Evolutionary conservation across 768 basidiomycete species (phyloP).

Genomic region (Russula lepida): DNA sequence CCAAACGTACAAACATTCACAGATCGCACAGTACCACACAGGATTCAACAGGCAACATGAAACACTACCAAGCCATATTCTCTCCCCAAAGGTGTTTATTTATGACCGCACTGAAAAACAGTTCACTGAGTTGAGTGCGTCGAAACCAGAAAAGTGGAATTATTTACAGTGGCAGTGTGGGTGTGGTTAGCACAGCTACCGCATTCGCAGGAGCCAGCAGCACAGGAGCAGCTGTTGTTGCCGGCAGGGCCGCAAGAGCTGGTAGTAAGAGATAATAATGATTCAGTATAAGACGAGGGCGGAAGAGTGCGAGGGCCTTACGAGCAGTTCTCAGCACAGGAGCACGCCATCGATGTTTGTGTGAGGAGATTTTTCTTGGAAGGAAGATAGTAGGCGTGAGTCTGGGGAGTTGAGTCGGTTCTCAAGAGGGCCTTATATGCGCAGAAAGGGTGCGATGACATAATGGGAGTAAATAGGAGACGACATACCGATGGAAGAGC

Average conservation of each 20-base stretch:
- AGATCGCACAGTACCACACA: neutral
- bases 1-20: neutral
- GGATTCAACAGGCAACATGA: neutral
- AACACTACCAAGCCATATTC: neutral
- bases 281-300: neutral
- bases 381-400: neutral
- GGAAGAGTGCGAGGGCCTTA: neutral
- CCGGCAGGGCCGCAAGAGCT: constrained; percentile 4
- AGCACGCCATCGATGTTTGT: constrained; percentile 7
- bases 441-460: neutral
- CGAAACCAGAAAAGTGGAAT: neutral
- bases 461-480: neutral
- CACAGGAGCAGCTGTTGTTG: constrained; percentile 6
- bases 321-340: constrained; percentile 4
- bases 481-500: no score
- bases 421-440: neutral
- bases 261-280: neutral
- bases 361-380: neutral
- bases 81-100: neutral
- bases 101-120: neutral
- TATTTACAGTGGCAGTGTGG: neutral
- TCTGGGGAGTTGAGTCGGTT: neutral
- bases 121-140: neutral
- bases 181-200: constrained; percentile 8
- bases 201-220: constrained; percentile 10